Conservation (phyloP, 1,139 yeast species). For the Lodderomyces margitis region DNA sequence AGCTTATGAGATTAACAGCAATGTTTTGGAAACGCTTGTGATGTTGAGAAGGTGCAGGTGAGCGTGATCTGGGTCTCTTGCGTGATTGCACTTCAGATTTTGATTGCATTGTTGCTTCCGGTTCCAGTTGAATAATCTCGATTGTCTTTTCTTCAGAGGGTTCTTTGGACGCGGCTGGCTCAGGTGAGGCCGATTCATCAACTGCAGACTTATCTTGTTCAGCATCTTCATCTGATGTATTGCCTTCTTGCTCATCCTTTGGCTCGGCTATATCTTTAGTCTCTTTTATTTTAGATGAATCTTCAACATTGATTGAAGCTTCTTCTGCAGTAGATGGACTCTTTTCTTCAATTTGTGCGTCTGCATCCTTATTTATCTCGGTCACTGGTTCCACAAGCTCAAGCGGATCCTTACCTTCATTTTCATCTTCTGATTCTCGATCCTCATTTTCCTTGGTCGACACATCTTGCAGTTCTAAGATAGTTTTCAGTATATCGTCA, state of each 20-base stretch:
- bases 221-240: constrained; percentile 8
- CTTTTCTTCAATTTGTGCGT: constrained; percentile 5
- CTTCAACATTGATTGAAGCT: background rate
- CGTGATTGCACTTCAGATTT: constrained; percentile 7
- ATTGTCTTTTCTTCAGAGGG: constrained; percentile 1
- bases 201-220: constrained; percentile 7
- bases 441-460: constrained; percentile 6
- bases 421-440: constrained; percentile 4
- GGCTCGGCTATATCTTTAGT: constrained; percentile 6
- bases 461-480: too few relatives aligned
- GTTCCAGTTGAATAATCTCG: background rate
- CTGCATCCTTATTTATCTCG: background rate
- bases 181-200: background rate
- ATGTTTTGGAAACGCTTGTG: constrained; percentile 53
- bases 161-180: background rate
- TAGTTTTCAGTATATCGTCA: constrained; percentile 1
- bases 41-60: constrained; percentile 26
- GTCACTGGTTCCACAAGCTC: too few relatives aligned
- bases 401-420: too few relatives aligned
- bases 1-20: constrained; percentile 57
- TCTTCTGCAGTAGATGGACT: constrained; percentile 1
- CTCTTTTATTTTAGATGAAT: constrained; percentile 12
- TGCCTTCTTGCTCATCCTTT: constrained; percentile 1
- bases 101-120: background rate
- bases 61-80: constrained; percentile 23